Evolutionary conservation across 257 asterid species (phyloP), one percentile per base, ranked within the genome.

Genomic region (Solanum rostratum): DNA sequence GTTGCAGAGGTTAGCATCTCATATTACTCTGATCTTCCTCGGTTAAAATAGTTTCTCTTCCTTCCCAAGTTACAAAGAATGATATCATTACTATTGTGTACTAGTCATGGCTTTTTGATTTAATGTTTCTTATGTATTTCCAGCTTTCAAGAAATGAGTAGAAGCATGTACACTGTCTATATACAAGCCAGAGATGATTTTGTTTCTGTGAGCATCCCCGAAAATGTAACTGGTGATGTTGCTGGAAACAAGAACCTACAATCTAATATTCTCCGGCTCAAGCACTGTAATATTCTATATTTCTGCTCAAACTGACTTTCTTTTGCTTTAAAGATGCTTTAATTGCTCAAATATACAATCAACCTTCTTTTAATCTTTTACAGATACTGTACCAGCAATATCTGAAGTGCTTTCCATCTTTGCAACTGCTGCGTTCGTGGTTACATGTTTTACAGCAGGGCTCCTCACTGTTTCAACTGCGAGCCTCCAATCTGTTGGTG

Each of bases 381-480:
- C 93, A 96, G 99, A 96, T 88, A 86, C 97, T 85, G 94, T 89
- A 63, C 98, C 99, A 0, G 81, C 65, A 60, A 90, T 90, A 84
- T 93, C 98, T 62, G 74, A 88, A 89, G 92, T 86, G 84, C 85
- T 95, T 85, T 93, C 98, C 62, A 90, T 86, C 88, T 80, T 95
- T 63, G 91, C 93, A 30, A 91, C 98, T 45, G 93, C 93, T 84
- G 93, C 90, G 71, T 92, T 96, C 87, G 93, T 92, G 11, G 83
- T 90, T 86, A 95, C 98, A 16, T 89, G 95, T 83, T 88, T 93
- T 76, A 85, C 87, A 27, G 92, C 97, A 14, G 99, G 92, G 52
- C 87, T 96, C 81, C 93, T 96, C 71, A 92, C 97, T 12, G 81
- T 95, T 88, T 95, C 99, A 53, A 93, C 97, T 1, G 88, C 99